Percentiles rank a stretch among this genome's conserved stretches.
Conservation (phyloP, 1,139 yeast species). For the Eremothecium gossypii region DNA sequence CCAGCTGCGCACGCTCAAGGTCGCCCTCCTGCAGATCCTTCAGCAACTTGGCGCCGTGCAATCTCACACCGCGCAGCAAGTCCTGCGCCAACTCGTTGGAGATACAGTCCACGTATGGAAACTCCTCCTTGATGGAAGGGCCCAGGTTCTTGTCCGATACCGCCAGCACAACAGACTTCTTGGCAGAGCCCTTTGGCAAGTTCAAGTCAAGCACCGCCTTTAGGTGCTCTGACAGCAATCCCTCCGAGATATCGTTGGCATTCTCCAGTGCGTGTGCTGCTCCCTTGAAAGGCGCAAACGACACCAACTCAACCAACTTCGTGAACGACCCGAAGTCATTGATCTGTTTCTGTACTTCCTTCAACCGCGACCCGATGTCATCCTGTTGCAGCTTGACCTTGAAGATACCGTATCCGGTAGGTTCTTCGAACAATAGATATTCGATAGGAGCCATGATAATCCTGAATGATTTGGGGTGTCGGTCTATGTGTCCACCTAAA, state of each 20-base stretch:
- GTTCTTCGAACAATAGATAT: slow-evolving; percentile 93
- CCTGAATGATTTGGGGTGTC: background rate
- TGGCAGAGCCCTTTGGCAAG: slow-evolving; percentile 75
- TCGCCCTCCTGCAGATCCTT: slow-evolving; percentile 93
- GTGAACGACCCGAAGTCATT: slow-evolving; percentile 83
- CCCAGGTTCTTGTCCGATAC: slow-evolving; percentile 94
- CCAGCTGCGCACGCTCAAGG: slow-evolving; percentile 94
- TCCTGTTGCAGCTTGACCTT: slow-evolving; percentile 92
- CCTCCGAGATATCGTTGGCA: slow-evolving; percentile 96
- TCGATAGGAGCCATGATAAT: slow-evolving; percentile 54
- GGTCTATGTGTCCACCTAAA: background rate
- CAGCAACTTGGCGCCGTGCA: slow-evolving; percentile 78
- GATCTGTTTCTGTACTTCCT: slow-evolving; percentile 90
- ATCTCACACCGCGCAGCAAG: slow-evolving; percentile 88
- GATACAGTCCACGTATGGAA: slow-evolving; percentile 84
- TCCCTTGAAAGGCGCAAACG: slow-evolving; percentile 97
- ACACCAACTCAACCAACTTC: slow-evolving; percentile 84
- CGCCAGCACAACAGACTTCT: slow-evolving; percentile 66
- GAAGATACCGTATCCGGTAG: slow-evolving; percentile 96
- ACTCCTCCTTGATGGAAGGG: slow-evolving; percentile 85
- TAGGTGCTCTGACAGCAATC: slow-evolving; percentile 86
- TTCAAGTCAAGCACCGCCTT: slow-evolving; percentile 83
- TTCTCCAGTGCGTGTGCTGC: slow-evolving; percentile 98
- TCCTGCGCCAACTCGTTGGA: slow-evolving; percentile 92
- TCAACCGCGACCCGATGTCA: slow-evolving; percentile 81